A percentile compares a stretch with the other conserved stretches of the same genome.
Evolutionary conservation across 768 basidiomycete species (phyloP).

Genomic region (Multifurca ochricompacta): DNA sequence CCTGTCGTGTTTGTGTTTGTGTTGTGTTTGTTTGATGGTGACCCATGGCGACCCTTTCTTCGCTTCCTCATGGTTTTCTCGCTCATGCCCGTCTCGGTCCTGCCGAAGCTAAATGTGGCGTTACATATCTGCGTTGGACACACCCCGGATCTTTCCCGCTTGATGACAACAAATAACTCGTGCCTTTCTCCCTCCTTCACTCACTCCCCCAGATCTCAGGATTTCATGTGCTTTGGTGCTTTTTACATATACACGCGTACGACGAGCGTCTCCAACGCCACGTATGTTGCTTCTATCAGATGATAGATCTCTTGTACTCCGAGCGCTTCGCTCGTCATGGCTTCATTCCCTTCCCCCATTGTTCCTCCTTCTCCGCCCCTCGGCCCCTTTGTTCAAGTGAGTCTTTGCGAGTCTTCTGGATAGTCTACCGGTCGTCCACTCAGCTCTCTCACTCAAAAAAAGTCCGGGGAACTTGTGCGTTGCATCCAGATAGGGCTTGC

Average conservation of each 20-base stretch:
- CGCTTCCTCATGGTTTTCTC: not conserved
- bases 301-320: constrained; percentile 11
- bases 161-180: constrained; percentile 6
- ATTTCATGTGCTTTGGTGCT: constrained; percentile 16
- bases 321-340: constrained; percentile 16
- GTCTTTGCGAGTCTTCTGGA: too few species aligned
- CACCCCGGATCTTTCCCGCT: constrained; percentile 15
- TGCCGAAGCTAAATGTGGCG: constrained; percentile 7
- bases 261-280: constrained; percentile 15
- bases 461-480: not conserved
- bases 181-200: not conserved
- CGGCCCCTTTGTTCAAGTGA: too few species aligned
- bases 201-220: constrained; percentile 6
- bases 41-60: too few species aligned
- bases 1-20: not conserved
- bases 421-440: not conserved
- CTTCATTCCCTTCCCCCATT: not conserved
- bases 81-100: not conserved
- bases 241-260: constrained; percentile 11
- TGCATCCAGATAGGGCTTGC: too few species aligned
- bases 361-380: not conserved
- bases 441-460: not conserved
- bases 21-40: too few species aligned
- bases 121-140: not conserved
- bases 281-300: constrained; percentile 18